Evolutionary conservation across 148 eudicot genomes (phyloP), one percentile per base, ranked within the genome.

Genomic region (Chenopodium formosanum): DNA sequence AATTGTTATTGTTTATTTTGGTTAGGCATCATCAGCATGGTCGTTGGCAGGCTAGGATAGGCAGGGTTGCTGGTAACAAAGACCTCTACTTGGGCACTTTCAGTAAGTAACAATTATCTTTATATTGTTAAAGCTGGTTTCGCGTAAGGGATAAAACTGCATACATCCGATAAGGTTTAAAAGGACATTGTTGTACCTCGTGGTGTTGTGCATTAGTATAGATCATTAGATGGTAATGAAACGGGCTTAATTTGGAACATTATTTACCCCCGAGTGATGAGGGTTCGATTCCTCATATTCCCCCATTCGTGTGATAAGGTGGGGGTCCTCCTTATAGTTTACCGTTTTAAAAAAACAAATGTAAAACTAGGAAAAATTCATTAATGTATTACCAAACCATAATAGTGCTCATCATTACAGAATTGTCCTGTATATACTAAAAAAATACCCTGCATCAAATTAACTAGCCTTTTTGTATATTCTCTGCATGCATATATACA

Each of bases 21-120:
- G 12, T 27, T 82, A 95, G 99, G 81, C 99, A 95, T 83, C 99
- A 95, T 74, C 99, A 95, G 63, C 99, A 95, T 90, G 99, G 99
- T 81, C 93, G 99, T 78, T 95, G 99, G 99, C 99, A 95, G 86
- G 99, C 99, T 56, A 93, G 99, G 68, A 95, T 95, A 25, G 99
- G 99, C 58, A 90, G 99, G 78, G 99, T 95, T 82, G 98, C 99
- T 1, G 99, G 99, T 80, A 95, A 95, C 92, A 95, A 95, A 73
- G 99, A 95, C 83, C 97, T 95, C 76, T 95, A 95, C 88, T 76
- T 95, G 83, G 99, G 97, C 82, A 95, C 99, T 80, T 95, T 95
- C 84, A 92, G 98, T 95, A 91, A 91, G 94, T 87, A 47, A 74
- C 77, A 1, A 9, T 29, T 67, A 29, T 67, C 17, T 67, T 29